These are phyloP conservation scores for Tulasnella sp. DNA, from an alignment of 768 basidiomycete species.

Conservation along the genomic window DNA sequence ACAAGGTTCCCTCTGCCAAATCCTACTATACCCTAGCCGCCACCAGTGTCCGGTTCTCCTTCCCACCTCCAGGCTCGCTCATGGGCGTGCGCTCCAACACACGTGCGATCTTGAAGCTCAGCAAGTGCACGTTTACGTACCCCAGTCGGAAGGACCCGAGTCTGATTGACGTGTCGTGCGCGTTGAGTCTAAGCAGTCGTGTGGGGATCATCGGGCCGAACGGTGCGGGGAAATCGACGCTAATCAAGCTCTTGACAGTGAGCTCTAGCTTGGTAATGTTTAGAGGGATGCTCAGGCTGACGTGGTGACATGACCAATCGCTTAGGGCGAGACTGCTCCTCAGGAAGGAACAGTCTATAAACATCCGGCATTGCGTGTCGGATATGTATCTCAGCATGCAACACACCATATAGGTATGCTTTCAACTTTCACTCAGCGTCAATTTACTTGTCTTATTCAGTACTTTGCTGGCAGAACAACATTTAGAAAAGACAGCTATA, in stretches of 20 bases:
- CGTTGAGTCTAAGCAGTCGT: conserved; percentile 55
- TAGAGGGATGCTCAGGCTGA: background rate
- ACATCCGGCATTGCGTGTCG: conserved; percentile 85
- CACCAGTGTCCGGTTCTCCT: conserved; percentile 86
- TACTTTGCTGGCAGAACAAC: conserved; percentile 46
- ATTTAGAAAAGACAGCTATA: conserved; percentile 92
- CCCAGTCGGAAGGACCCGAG: conserved; percentile 72
- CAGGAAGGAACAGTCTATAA: conserved; percentile 90
- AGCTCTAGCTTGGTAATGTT: conserved; percentile 55
- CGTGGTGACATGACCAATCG: conserved; percentile 5
- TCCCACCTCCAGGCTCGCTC: conserved; percentile 89
- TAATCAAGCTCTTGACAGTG: conserved; percentile 88
- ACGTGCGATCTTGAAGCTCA: conserved; percentile 87
- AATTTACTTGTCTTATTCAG: background rate
- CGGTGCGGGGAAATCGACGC: conserved; percentile 94
- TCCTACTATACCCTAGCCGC: conserved; percentile 95
- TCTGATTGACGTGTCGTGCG: conserved; percentile 79
- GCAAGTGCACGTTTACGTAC: conserved; percentile 88
- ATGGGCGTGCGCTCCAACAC: conserved; percentile 97
- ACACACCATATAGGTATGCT: conserved; percentile 82
- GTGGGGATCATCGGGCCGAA: conserved; percentile 92
- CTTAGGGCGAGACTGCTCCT: conserved; percentile 78
- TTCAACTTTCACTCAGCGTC: background rate
- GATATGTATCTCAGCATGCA: conserved; percentile 96
- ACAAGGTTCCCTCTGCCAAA: conserved; percentile 81